Percentiles rank a stretch among this genome's conserved stretches.
These are phyloP conservation scores for Vitis hybrid DNA, from an alignment of 177 flowering plant genomes.

Conservation along the genomic window DNA sequence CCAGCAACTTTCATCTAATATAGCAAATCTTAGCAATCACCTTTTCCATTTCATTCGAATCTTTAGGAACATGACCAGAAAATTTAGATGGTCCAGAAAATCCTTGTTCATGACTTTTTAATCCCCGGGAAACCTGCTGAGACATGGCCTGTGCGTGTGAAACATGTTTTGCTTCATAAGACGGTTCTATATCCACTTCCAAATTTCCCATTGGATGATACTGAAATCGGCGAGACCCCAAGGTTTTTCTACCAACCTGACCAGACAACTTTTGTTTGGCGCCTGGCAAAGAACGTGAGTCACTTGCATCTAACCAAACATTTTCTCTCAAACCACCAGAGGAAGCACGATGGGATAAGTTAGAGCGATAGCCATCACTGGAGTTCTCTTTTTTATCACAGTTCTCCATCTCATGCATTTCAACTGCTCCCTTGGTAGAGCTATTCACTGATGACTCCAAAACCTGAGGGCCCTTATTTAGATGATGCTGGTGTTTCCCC, in stretches of 20 bases:
- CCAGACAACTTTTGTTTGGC: conserved; percentile 48
- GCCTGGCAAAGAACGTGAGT: conserved; percentile 34
- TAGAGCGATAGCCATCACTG: conserved; percentile 33
- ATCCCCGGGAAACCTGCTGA: conserved; percentile 38
- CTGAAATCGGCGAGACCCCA: conserved; percentile 60
- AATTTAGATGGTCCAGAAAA: conserved; percentile 41
- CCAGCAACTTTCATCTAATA: conserved; percentile 2
- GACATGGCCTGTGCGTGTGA: conserved; percentile 27
- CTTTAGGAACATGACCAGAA: conserved; percentile 33
- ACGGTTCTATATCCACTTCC: conserved; percentile 46
- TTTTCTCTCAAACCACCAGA: conserved; percentile 40
- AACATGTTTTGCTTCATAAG: conserved; percentile 33
- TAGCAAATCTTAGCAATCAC: conserved; percentile 24
- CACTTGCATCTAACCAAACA: conserved; percentile 43
- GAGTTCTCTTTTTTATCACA: conserved; percentile 31
- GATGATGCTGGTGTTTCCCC: conserved; percentile 32
- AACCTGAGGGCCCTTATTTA: conserved; percentile 22
- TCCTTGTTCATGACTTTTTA: conserved; percentile 33
- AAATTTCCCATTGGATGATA: conserved; percentile 90
- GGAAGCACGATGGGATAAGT: conserved; percentile 24
- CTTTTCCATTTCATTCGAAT: conserved; percentile 42
- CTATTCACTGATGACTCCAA: conserved; percentile 31
- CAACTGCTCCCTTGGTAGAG: conserved; percentile 23
- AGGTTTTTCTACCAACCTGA: conserved; percentile 40
- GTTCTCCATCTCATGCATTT: conserved; percentile 26